Base-by-base conservation (phyloP, 805 yeast species). In the Hanseniaspora pseudoguilliermondii region DNA sequence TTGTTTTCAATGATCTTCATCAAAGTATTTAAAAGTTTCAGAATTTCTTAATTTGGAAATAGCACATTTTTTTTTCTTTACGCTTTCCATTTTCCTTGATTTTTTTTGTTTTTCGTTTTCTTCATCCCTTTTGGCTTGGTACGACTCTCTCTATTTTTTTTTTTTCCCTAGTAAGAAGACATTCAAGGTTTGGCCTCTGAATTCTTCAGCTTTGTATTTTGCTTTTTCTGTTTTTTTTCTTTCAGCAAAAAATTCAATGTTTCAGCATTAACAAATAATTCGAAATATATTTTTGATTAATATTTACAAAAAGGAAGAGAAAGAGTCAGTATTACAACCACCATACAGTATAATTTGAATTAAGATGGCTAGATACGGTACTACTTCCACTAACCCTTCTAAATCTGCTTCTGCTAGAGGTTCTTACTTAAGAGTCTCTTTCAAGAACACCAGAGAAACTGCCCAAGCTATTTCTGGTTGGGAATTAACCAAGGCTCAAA, bases 361-460 rank as follows among this genome's bases (percentile, higher is more conserved):
- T 58, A 57, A 70, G 82, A 93, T 93, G 97, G 88, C 90, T 81
- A 93, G 99, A 81, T 93, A 93, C 97, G 95, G 90, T 82, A 93
- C 95, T 76, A 83, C 88, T 72, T 88, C 98, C 75, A 89, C 95
- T 71, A 90, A 93, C 90, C 97, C 98, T 80, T 93, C 96, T 75
- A 88, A 89, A 82, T 86, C 96, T 70, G 97, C 97, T 72, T 85
- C 96, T 73, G 95, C 98, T 73, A 95, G 97, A 77, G 97, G 97
- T 74, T 87, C 97, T 60, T 90, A 89, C 90, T 82, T 93, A 77
- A 91, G 99, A 80, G 96, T 88, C 69, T 93, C 98, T 66, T 93
- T 77, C 96, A 93, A 93, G 90, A 93, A 93, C 91, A 93, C 98
- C 80, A 88, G 96, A 78, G 98, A 91, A 79, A 85, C 97, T 67